Evolutionary conservation across 2,329 filamentous ascomycete genomes (phyloP).

Genomic region (Apiospora saccharicola): DNA sequence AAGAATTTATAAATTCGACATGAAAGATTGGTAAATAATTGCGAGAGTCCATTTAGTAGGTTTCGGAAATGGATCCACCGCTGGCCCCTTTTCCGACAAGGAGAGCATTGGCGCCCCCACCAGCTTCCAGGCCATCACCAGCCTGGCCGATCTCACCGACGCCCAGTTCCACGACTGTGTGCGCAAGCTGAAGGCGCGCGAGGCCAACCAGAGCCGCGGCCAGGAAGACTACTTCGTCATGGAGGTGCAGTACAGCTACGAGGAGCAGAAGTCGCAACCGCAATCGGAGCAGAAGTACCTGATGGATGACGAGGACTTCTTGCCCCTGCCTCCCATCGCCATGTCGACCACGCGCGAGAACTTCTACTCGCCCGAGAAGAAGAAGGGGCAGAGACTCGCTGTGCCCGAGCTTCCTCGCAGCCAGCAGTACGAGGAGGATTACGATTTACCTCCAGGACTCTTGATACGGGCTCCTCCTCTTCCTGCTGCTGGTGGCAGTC

Average conservation of each 20-base stretch:
- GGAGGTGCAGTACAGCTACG: neutral
- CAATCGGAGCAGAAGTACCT: neutral
- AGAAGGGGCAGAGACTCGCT: neutral
- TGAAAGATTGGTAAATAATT: too few relatives aligned
- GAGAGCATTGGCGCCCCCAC: neutral
- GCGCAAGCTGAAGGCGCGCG: neutral
- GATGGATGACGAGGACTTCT: neutral
- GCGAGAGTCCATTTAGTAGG: too few relatives aligned
- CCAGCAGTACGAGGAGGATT: neutral
- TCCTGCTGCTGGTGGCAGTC: neutral
- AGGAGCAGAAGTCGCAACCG: neutral
- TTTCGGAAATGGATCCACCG: neutral
- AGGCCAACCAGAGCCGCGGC: neutral
- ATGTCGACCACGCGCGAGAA: neutral
- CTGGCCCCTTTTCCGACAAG: neutral
- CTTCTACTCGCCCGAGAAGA: neutral
- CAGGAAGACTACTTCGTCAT: constrained; percentile 1
- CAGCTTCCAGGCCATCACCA: constrained; percentile 3
- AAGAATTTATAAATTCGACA: too few relatives aligned
- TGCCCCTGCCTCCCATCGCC: neutral
- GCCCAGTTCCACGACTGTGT: neutral
- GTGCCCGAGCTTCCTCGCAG: neutral
- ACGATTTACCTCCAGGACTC: neutral
- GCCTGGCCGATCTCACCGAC: constrained; percentile 8
- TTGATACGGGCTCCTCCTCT: neutral